A percentile compares a stretch with the other conserved stretches of the same genome.
Conservation (phyloP, 257 asterid genomes). For the Fraxinus anomala region DNA sequence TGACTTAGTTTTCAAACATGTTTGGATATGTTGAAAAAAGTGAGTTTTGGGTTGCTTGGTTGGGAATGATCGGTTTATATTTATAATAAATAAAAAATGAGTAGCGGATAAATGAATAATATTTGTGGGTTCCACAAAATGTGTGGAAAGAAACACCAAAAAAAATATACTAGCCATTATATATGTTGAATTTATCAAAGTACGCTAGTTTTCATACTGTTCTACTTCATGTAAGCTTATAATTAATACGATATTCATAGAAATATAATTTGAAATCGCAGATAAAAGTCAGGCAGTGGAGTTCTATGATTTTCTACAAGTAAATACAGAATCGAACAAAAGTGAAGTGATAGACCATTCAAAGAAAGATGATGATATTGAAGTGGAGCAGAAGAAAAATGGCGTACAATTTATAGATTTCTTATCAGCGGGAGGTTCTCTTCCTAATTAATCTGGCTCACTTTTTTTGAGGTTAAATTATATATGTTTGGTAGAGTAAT, state of each 20-base stretch:
- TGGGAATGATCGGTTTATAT: too few species aligned
- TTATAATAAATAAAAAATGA: too few species aligned
- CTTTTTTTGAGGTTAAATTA: not conserved
- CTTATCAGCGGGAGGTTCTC: constrained; percentile 49
- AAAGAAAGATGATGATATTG: constrained; percentile 42
- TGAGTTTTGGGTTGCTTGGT: too few species aligned
- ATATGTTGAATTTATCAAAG: not conserved
- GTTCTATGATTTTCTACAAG: constrained; percentile 71
- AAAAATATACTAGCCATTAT: too few species aligned
- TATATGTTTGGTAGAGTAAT: too few species aligned
- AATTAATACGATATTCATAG: not conserved
- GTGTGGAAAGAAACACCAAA: too few species aligned
- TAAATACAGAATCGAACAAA: constrained; percentile 66
- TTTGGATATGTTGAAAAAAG: too few species aligned
- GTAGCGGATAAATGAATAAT: too few species aligned
- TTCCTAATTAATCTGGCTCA: constrained; percentile 20
- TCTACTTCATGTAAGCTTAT: not conserved
- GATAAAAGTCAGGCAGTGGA: constrained; percentile 54
- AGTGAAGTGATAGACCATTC: constrained; percentile 70
- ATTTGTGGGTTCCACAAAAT: too few species aligned
- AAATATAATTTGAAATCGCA: constrained; percentile 36
- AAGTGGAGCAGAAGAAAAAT: constrained; percentile 50
- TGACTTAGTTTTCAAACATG: too few species aligned
- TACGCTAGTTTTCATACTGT: too few species aligned
- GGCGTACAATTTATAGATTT: constrained; percentile 48